A percentile compares a stretch with the other conserved stretches of the same genome.
Evolutionary conservation across 1,284 basidiomycete genomes (phyloP).

Genomic region (Ganoderma leucocontextum): DNA sequence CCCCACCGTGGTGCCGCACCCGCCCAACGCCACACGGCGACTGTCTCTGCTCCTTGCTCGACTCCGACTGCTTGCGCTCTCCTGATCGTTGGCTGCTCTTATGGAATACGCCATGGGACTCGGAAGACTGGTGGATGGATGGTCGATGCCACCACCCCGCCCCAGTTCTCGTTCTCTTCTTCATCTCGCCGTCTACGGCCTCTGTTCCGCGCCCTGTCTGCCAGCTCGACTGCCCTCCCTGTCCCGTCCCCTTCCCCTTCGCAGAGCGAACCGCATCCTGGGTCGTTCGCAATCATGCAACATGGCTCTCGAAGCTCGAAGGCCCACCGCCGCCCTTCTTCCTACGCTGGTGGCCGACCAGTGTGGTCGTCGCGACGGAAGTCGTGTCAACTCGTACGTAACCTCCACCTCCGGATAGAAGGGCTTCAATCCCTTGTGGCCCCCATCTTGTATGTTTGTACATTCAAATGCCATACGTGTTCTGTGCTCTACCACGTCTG

Average conservation of each 20-base stretch:
- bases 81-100: background rate
- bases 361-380: background rate
- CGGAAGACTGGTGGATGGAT: background rate
- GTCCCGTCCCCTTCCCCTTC: background rate
- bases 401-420: background rate
- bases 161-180: slow-evolving; percentile 3
- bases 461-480: background rate
- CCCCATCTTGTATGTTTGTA: background rate
- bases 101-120: background rate
- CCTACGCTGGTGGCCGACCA: background rate
- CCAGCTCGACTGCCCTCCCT: background rate
- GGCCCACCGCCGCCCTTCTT: background rate
- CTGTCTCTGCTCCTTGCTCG: background rate
- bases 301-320: background rate
- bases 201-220: background rate
- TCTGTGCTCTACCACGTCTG: background rate
- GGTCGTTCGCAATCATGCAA: background rate
- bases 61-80: background rate
- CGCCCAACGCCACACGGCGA: background rate
- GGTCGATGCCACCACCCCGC: background rate
- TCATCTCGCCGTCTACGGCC: slow-evolving; percentile 7
- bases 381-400: background rate
- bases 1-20: background rate
- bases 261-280: background rate
- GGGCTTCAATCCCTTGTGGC: background rate